Evolutionary conservation across 768 basidiomycete genomes (phyloP), one percentile per base, ranked within the genome.

Genomic region (Krasilnikovozyma curviuscula): DNA sequence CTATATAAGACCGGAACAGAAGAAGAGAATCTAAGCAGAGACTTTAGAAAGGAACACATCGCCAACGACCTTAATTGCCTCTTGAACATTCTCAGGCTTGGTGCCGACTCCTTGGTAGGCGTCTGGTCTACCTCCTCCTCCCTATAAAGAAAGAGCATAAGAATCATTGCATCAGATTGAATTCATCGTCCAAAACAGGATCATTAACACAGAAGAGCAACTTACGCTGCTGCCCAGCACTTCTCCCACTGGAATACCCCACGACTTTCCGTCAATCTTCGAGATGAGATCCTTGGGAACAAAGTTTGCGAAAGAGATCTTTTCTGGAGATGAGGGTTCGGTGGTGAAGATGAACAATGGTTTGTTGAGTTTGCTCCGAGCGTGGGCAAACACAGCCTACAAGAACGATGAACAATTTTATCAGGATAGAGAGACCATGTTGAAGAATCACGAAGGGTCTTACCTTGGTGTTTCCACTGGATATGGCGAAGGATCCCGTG

Each of bases 71-170:
- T 57, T 60, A 18, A 85, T 56, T 1, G 83, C 88, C 50, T 81
- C 82, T 14, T 71, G 66, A 2, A 85, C 65, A 64, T 73, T 78
- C 23, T 64, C 65, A 1, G 71, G 63, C 52, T 83, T 71, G 3
- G 69, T 65, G 27, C 93, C 93, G 13, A 91, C 77, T 23, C 93
- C 93, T 59, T 89, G 85, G 2, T 81, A 81, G 47, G 75, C 73
- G 31, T 97, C 93, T 50, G 84, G 84, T 65, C 89, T 95, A 13
- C 93, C 93, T 46, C 93, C 93, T 44, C 85, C 85, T 84, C 88
- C 48, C 9, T 37, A 18, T n/a, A 37, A 12, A 12, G 5, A 5
- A 4, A 37, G 24, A 18, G 18, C 5, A 37, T 23, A 37, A 10
- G 7, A 29, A 16, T 18, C n/a, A 10, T 19, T 21, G 21, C 45